Percentiles rank a stretch among this genome's conserved stretches.
Conservation (phyloP, 306 rosid species). For the Ammopiptanthus mongolicus region DNA sequence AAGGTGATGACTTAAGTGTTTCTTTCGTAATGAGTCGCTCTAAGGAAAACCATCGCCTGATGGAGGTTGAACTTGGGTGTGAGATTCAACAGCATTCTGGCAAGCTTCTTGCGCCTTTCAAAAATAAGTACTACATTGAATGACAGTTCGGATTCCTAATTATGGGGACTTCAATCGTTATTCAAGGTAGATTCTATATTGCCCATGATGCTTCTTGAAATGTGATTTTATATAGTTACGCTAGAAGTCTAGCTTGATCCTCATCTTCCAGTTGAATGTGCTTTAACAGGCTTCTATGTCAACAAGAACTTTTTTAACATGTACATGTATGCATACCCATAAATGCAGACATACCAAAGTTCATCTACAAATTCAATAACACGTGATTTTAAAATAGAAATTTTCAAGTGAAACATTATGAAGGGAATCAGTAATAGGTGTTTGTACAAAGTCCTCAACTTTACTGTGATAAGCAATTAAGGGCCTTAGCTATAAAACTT, state of each 20-base stretch:
- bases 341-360: neutral
- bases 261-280: neutral
- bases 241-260: neutral
- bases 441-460: neutral
- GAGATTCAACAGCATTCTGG: constrained; percentile 59
- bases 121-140: constrained; percentile 73
- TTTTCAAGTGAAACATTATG: neutral
- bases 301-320: neutral
- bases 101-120: constrained; percentile 47
- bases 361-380: neutral
- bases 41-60: constrained; percentile 84
- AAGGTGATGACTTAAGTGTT: constrained; percentile 62
- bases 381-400: neutral
- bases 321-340: neutral
- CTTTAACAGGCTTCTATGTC: neutral
- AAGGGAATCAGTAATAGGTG: neutral
- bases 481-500: neutral
- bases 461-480: neutral
- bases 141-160: constrained; percentile 35
- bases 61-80: constrained; percentile 89
- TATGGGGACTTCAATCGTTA: constrained; percentile 16
- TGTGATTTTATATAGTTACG: neutral
- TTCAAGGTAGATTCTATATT: constrained; percentile 27
- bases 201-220: constrained; percentile 5
- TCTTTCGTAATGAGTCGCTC: constrained; percentile 83